Evolutionary conservation across 2,329 filamentous ascomycete genomes (phyloP), one percentile per base, ranked within the genome.

Genomic region (Cladobotryum protrusum): DNA sequence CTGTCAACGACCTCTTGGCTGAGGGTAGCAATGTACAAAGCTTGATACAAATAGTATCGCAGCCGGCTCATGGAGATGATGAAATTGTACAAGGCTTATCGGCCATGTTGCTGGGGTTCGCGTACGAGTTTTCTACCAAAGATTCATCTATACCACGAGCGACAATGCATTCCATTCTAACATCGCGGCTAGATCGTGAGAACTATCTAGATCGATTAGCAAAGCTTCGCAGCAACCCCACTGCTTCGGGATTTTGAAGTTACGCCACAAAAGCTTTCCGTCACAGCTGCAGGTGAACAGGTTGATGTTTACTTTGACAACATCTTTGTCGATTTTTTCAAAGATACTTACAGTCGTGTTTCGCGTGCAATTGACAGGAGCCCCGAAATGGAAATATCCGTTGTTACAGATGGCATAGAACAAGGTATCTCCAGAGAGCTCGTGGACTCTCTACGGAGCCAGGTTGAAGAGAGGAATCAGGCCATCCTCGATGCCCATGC

Each of bases 91-190:
- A 89, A 56, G 93, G 93, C 2, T 76, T 99, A 12, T 89, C 87
- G 63, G 86, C 90, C 14, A 83, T 90, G 63, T 72, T 99, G 0
- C 76, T 97, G 1, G 93, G 92, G 9, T 85, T 95, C 17, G 78
- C 93, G 4, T 99, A 97, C 64, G 93, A 99, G 62, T 99, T 97
- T 62, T 97, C 92, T 9, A 96, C 92, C 0, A 96, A 95, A 64
- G 93, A 99, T 67, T 97, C 92, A 0, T 89, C 93, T 0, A 85
- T 99, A 46, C 81, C 92, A 5, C 80, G 93, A 53, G 77, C 83
- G 19, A 91, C 86, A 9, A 72, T 99, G 41, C 87, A 95, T 61
- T 82, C 86, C 19, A 79, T 96, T 24, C 74, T 99, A 34, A 76
- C 81, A 24, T 82, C 85, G 41, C 82, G 85, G 51, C 78, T 97